Evolutionary conservation across 495 filamentous ascomycete genomes (phyloP), one percentile per base, ranked within the genome.

Genomic region (Echria macrotheca): DNA sequence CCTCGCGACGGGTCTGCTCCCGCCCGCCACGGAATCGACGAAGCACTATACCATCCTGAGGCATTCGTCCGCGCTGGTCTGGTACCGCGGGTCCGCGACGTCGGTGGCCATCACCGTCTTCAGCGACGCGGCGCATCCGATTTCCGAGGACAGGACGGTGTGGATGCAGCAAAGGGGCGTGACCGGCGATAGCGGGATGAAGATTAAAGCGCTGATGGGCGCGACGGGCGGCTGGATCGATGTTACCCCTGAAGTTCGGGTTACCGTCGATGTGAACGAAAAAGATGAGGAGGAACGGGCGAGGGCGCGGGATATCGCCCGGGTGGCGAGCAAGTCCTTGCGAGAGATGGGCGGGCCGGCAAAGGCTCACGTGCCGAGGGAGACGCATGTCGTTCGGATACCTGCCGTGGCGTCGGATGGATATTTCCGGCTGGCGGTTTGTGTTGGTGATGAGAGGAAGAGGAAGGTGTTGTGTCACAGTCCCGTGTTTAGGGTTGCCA

Each of bases 131-230:
- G 73, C 82, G 54, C 57, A 65, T 12, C 73, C 75, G 1, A 58
- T 86, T 3, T 81, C 82, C 1, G 26, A 62, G 1, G 72, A 79
- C 32, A 79, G 82, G 29, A 78, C 76, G 6, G 61, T 84, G 26
- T 87, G 80, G 79, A 59, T 86, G 26, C 83, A 86, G 60, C 74
- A 71, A 55, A 80, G 79, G 44, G 83, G 83, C 14, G 85, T 76
- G 72, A 77, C 77, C 0, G 83, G 83, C 6, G 83, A 84, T 52
- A 78, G 78, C 14, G 83, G 83, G 17, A 85, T 86, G 82, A 71
- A 73, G 19, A 65, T 80, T 24, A 84, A 83, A 57, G 72, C 80
- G 2, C 55, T 84, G 7, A 57, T 85, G 12, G 74, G 75, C 14
- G 63, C 73, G 0, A 76, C 74, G 31, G 66, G 72, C 14, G 68